Conservation (phyloP, 1,284 basidiomycete species). For the Pyrrhoderma lamaoense region DNA sequence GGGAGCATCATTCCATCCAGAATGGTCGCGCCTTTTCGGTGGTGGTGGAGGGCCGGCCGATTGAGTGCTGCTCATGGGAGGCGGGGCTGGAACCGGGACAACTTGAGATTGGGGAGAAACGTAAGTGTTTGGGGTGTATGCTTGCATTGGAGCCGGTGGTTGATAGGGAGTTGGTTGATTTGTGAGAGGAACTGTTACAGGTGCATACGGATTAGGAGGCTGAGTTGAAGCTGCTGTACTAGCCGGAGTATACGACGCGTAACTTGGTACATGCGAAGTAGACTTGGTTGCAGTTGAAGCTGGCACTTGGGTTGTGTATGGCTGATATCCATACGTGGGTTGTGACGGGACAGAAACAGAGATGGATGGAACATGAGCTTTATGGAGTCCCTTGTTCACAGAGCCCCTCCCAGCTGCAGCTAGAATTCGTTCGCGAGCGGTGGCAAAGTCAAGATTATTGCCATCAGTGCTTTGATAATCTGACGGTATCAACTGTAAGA, state of each 20-base stretch:
- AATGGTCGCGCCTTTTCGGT: slow-evolving; percentile 55
- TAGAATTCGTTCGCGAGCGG: slow-evolving; percentile 57
- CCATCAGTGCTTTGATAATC: slow-evolving; percentile 67
- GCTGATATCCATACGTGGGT: slow-evolving; percentile 10
- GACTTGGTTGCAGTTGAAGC: slow-evolving; percentile 1
- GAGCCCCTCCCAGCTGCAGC: slow-evolving; percentile 35
- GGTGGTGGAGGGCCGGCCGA: slow-evolving; percentile 25
- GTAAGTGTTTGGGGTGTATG: slow-evolving; percentile 17
- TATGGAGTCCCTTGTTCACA: background rate
- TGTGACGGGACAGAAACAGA: slow-evolving; percentile 8
- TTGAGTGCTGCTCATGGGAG: slow-evolving; percentile 18
- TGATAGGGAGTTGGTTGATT: slow-evolving; percentile 23
- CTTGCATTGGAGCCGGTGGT: slow-evolving; percentile 21
- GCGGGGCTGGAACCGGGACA: slow-evolving; percentile 25
- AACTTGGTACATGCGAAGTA: slow-evolving; percentile 6
- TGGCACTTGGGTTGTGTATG: slow-evolving; percentile 12
- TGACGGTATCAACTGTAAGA: slow-evolving; percentile 74
- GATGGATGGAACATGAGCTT: slow-evolving; percentile 6
- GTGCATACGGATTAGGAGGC: slow-evolving; percentile 17
- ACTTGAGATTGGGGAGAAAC: slow-evolving; percentile 19
- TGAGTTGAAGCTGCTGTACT: slow-evolving; percentile 2
- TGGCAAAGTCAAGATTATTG: slow-evolving; percentile 45
- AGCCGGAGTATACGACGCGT: slow-evolving; percentile 9
- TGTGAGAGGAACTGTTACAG: slow-evolving; percentile 10
- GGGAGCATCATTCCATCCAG: slow-evolving; percentile 92